Evolutionary conservation across 345 rosid genomes (phyloP).

Genomic region (Lenwebbia sp.): DNA sequence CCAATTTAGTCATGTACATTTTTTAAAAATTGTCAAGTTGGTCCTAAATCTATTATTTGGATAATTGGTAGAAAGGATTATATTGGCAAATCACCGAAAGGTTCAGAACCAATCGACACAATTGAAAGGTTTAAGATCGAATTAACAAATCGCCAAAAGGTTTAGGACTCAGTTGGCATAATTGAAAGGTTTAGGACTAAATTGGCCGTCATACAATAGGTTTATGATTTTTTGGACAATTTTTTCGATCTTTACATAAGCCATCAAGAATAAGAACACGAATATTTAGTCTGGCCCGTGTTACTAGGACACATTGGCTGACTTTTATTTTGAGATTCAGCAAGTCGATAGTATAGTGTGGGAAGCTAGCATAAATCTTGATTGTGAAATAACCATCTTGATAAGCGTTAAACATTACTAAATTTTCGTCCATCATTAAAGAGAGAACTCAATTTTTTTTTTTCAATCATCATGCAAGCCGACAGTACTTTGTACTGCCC

Average conservation of each 20-base stretch:
- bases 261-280: neutral
- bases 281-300: neutral
- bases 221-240: too few species aligned
- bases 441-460: neutral
- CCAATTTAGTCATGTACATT: too few species aligned
- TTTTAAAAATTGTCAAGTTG: too few species aligned
- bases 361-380: neutral
- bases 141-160: too few species aligned
- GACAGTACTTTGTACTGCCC: neutral
- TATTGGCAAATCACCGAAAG: too few species aligned
- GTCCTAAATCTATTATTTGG: too few species aligned
- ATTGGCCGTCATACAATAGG: too few species aligned
- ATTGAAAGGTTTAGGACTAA: too few species aligned
- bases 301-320: neutral
- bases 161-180: too few species aligned
- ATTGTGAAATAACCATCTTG: neutral
- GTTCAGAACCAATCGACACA: too few species aligned
- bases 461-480: neutral
- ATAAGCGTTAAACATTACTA: neutral
- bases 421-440: neutral
- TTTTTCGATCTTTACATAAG: neutral
- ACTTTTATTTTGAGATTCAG: neutral
- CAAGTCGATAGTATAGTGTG: fast-evolving
- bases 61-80: too few species aligned
- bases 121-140: too few species aligned